Percentiles rank a stretch among this genome's conserved stretches.
These are phyloP conservation scores for Chytriomyces hyalinus DNA, from an alignment of 192 early-diverging fungal species.

Conservation along the genomic window DNA sequence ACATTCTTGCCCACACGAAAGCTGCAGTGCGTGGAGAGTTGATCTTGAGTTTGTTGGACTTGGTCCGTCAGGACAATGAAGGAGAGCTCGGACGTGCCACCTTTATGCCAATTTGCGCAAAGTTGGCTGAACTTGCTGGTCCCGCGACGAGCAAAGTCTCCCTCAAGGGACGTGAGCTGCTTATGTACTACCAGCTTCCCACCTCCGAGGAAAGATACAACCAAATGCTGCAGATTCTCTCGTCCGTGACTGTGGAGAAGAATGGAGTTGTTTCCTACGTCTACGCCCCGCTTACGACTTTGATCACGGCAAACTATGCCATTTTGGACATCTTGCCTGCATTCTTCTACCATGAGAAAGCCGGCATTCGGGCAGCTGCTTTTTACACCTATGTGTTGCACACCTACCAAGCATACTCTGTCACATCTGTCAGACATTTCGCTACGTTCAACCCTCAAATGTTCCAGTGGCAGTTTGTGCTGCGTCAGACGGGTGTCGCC, in stretches of 20 bases:
- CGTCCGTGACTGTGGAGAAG: conserved; percentile 54
- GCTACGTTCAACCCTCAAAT: conserved; percentile 39
- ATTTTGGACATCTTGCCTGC: conserved; percentile 93
- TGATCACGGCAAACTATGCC: conserved; percentile 92
- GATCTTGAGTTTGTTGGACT: conserved; percentile 78
- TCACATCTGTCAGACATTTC: conserved; percentile 74
- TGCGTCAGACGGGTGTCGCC: conserved; percentile 45
- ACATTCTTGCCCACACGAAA: conserved; percentile 83
- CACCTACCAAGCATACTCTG: conserved; percentile 96
- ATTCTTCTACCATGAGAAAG: conserved; percentile 90
- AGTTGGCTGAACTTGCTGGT: conserved; percentile 77
- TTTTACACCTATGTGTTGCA: conserved; percentile 96
- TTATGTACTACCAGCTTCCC: conserved; percentile 92
- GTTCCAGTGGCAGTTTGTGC: conserved; percentile 60
- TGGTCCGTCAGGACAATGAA: conserved; percentile 68
- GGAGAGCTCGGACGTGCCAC: conserved; percentile 62
- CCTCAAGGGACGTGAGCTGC: conserved; percentile 91
- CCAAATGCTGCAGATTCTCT: conserved; percentile 85
- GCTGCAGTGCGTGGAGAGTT: conserved; percentile 71
- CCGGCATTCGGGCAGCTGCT: conserved; percentile 76
- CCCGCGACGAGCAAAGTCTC: conserved; percentile 84
- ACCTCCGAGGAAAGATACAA: conserved; percentile 85
- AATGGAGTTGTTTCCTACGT: conserved; percentile 42
- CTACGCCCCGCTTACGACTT: conserved; percentile 56
- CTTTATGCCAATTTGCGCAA: conserved; percentile 80